A percentile compares a stretch with the other conserved stretches of the same genome.
Evolutionary conservation across 2,329 filamentous ascomycete species (phyloP).

Genomic region (Xylogone sp.): DNA sequence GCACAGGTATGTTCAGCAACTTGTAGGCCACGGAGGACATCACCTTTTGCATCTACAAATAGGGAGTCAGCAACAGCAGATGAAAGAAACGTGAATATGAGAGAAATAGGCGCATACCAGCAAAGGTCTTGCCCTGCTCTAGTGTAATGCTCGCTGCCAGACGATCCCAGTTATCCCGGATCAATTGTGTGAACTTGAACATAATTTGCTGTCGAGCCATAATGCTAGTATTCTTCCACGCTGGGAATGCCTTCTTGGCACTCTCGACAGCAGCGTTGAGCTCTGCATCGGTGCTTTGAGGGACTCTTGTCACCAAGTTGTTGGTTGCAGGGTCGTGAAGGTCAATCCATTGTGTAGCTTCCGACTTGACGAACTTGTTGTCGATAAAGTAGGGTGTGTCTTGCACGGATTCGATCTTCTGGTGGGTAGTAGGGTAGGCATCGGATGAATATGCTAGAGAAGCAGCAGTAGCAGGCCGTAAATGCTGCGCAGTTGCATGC

Average conservation of each 20-base stretch:
- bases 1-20: slow-evolving; percentile 80
- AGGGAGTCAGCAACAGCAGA: slow-evolving; percentile 2
- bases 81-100: neutral
- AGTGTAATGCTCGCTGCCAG: slow-evolving; percentile 81
- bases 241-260: slow-evolving; percentile 70
- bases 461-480: slow-evolving; percentile 43
- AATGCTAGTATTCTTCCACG: slow-evolving; percentile 69
- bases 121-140: slow-evolving; percentile 86
- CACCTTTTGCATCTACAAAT: slow-evolving; percentile 66
- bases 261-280: slow-evolving; percentile 71
- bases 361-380: slow-evolving; percentile 70
- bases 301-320: slow-evolving; percentile 78
- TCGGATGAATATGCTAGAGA: slow-evolving; percentile 53
- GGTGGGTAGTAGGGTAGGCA: slow-evolving; percentile 68
- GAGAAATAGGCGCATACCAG: slow-evolving; percentile 28
- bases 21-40: slow-evolving; percentile 78
- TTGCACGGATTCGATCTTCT: slow-evolving; percentile 61
- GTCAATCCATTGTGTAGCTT: slow-evolving; percentile 70
- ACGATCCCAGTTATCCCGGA: slow-evolving; percentile 81
- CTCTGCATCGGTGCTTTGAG: slow-evolving; percentile 76
- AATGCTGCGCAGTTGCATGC: slow-evolving; percentile 53
- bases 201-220: slow-evolving; percentile 77
- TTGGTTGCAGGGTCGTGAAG: slow-evolving; percentile 81
- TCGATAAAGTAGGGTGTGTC: slow-evolving; percentile 80
- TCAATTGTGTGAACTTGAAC: slow-evolving; percentile 79